Evolutionary conservation across 306 rosid species (phyloP).

Genomic region (Pyrus bretschneideri): DNA sequence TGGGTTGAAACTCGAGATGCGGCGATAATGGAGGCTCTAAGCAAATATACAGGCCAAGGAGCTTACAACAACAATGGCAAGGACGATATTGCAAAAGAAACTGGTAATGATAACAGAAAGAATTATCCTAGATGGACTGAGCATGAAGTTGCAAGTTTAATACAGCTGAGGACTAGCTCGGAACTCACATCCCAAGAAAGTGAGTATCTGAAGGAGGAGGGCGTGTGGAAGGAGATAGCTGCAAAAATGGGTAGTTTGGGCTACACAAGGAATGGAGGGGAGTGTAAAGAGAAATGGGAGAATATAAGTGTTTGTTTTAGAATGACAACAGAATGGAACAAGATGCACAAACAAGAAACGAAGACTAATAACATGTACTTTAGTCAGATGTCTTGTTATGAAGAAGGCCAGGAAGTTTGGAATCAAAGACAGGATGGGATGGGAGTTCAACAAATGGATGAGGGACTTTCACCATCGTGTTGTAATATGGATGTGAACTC

Average conservation of each 20-base stretch:
- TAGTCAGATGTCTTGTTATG: neutral
- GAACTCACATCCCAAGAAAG: neutral
- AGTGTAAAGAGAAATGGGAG: slow-evolving; percentile 45
- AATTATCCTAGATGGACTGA: neutral
- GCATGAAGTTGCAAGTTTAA: neutral
- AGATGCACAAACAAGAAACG: slow-evolving; percentile 8
- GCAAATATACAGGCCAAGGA: slow-evolving; percentile 8
- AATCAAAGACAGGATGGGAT: slow-evolving; percentile 29
- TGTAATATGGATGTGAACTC: slow-evolving; percentile 18
- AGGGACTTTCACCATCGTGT: slow-evolving; percentile 34
- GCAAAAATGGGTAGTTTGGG: slow-evolving; percentile 15
- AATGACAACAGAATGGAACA: slow-evolving; percentile 20
- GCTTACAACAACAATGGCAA: neutral
- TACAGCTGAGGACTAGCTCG: neutral
- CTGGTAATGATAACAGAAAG: neutral
- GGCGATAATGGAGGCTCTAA: slow-evolving; percentile 46
- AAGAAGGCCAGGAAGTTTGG: neutral
- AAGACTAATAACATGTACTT: neutral
- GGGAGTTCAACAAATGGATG: slow-evolving; percentile 54
- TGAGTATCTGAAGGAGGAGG: neutral
- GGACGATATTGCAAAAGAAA: neutral
- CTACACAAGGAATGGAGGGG: slow-evolving; percentile 26
- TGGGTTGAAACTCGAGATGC: slow-evolving; percentile 64
- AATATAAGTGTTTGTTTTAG: slow-evolving; percentile 16
- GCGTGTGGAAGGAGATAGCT: neutral